Evolutionary conservation across 176 grass and related monocot species (phyloP), one percentile per base, ranked within the genome.

Genomic region (Dactylis glomerata): DNA sequence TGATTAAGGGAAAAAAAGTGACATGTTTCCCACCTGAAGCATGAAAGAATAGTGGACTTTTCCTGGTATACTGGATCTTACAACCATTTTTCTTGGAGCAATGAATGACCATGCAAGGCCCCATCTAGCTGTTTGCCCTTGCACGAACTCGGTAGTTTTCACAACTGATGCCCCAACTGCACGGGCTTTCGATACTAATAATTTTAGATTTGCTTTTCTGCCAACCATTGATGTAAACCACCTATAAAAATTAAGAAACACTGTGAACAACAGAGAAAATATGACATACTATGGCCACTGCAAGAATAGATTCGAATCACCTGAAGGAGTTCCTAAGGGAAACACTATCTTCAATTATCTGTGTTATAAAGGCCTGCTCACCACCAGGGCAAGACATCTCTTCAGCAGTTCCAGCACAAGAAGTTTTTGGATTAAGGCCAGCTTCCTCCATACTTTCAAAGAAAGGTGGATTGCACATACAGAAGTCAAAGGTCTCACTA

Each of bases 211-310:
- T 77, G 81, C 88, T 88, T 94, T 95, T 89, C 93, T 92, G 15
- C 96, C 96, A 27, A 98, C 89, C 96, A 98, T 98, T 26, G 91
- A 98, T 54, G 96, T 96, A 83, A 98, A 96, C 93, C 93, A 96
- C 83, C 93, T 98, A 77, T 73, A 77, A 50, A 88, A 51, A 33
- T 24, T 54, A 20, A 58, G 6, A 69, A 67, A 36, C 1, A 47
- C 41, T 0, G 17, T 80, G 26, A 66, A 46, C 22, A 78, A 46
- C 32, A 46, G n/a, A 58, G 24, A 49, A 30, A 20, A 32, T 22
- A 44, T 15, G 36, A 28, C 34, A 72, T 9, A 20, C 14, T 17
- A 66, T 32, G 1, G 47, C 30, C 46, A 32, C 20, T 64, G 3
- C 45, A 68, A 27, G 28, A 57, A 11, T 5, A 62, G 62, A 65